Evolutionary conservation across 768 basidiomycete genomes (phyloP).

Genomic region (Leccinellum rugosiceps): DNA sequence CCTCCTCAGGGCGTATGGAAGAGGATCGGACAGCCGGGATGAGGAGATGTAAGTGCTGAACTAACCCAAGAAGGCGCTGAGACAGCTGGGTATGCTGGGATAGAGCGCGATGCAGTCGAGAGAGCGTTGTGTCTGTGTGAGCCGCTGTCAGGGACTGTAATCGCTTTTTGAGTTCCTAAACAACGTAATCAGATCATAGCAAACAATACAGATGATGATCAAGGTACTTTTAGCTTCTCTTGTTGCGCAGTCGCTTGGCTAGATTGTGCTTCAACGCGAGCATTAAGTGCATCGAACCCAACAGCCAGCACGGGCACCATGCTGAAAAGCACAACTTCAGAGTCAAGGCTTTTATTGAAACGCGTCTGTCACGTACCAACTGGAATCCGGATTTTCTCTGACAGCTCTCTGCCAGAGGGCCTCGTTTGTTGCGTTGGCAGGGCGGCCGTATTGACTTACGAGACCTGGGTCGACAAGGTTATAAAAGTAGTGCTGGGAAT

Average conservation of each 20-base stretch:
- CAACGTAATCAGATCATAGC: conserved; percentile 5
- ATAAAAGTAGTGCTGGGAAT: conserved; percentile 71
- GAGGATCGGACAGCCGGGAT: conserved; percentile 74
- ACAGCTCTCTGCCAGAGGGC: conserved; percentile 75
- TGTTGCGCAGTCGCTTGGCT: conserved; percentile 64
- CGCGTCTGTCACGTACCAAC: conserved; percentile 44
- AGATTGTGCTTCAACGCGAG: conserved; percentile 73
- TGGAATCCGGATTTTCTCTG: conserved; percentile 78
- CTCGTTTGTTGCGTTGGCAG: conserved; percentile 69
- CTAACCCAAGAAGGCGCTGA: conserved; percentile 64
- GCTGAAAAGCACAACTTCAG: conserved; percentile 35
- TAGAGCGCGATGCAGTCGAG: conserved; percentile 62
- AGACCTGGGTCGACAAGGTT: conserved; percentile 74
- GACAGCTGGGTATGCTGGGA: conserved; percentile 65
- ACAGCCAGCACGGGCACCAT: conserved; percentile 77
- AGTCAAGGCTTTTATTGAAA: neutral
- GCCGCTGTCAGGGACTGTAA: conserved; percentile 57
- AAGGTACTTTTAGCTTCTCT: conserved; percentile 55
- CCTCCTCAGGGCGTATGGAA: conserved; percentile 77
- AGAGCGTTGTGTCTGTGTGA: conserved; percentile 63
- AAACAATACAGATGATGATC: neutral
- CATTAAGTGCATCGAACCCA: conserved; percentile 79
- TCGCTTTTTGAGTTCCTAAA: conserved; percentile 64
- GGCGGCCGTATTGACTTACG: conserved; percentile 65
- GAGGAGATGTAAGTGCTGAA: conserved; percentile 76